phyloP scores from a whole-genome alignment of 768 basidiomycete species.

The Boletus vermiculosoides region DNA sequence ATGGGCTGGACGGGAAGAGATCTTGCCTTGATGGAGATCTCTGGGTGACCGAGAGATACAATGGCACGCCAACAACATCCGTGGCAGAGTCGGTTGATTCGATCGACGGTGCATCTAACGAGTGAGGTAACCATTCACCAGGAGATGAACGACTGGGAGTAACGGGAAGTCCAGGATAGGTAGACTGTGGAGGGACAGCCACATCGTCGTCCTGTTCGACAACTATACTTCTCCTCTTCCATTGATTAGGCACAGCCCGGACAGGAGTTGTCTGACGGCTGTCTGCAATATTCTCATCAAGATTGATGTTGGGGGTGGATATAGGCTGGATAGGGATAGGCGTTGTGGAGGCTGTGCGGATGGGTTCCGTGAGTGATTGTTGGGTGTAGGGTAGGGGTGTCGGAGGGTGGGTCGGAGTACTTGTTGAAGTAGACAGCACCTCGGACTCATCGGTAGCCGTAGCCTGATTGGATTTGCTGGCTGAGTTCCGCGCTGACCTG shows the following conservation, averaged over 20 bases:
- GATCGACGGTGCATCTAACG: slow-evolving; percentile 52
- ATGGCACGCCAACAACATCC: slow-evolving; percentile 46
- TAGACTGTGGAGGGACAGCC: slow-evolving; percentile 38
- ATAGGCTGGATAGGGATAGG: slow-evolving; percentile 31
- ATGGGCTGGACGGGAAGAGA: slow-evolving; percentile 65
- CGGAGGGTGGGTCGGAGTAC: slow-evolving; percentile 57
- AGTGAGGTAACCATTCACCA: slow-evolving; percentile 43
- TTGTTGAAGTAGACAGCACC: slow-evolving; percentile 43
- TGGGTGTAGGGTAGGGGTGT: slow-evolving; percentile 47
- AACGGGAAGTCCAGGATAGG: slow-evolving; percentile 40
- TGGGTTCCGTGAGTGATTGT: slow-evolving; percentile 28
- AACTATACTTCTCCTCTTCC: slow-evolving; percentile 59
- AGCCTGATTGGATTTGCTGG: slow-evolving; percentile 37
- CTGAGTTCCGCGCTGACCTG: slow-evolving; percentile 45
- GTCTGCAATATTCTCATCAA: slow-evolving; percentile 29
- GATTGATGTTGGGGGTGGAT: slow-evolving; percentile 27
- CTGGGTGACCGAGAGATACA: slow-evolving; percentile 45
- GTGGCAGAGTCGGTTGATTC: slow-evolving; percentile 44
- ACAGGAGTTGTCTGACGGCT: slow-evolving; percentile 37
- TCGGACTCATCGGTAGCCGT: slow-evolving; percentile 49
- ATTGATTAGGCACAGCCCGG: slow-evolving; percentile 37
- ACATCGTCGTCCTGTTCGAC: slow-evolving; percentile 71
- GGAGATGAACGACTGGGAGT: slow-evolving; percentile 42
- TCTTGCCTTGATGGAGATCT: slow-evolving; percentile 55
- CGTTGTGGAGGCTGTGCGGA: slow-evolving; percentile 28